These are phyloP conservation scores for Euphorbia schlechtendalii DNA, from an alignment of 441 rosid species.

Conservation along the genomic window DNA sequence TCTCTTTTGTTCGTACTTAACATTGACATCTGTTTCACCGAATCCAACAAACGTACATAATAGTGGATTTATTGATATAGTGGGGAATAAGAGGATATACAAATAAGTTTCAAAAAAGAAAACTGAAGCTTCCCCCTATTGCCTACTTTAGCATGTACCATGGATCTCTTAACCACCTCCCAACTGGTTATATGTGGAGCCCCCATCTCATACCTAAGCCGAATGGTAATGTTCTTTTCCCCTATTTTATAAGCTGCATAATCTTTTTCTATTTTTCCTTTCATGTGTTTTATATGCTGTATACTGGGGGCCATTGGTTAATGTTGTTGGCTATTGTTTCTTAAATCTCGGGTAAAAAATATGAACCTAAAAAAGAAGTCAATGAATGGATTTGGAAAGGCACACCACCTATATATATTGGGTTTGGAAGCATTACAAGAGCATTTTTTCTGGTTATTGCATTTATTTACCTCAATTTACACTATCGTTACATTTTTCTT, in stretches of 20 bases:
- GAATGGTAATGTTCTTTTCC: constrained; percentile 60
- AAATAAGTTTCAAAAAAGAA: constrained; percentile 83
- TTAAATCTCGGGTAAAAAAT: constrained; percentile 79
- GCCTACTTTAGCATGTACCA: constrained; percentile 93
- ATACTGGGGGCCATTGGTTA: constrained; percentile 95
- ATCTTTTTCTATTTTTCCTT: no score
- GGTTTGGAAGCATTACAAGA: constrained; percentile 79
- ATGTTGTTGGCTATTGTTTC: constrained; percentile 97
- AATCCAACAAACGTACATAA: constrained; percentile 78
- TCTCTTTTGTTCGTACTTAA: no score
- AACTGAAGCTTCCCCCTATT: constrained; percentile 76
- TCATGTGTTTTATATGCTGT: constrained; percentile 26
- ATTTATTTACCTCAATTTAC: no score
- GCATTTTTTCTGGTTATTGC: no score
- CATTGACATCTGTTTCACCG: no score
- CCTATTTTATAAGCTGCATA: no score
- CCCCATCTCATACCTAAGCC: constrained; percentile 97
- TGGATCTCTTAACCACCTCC: no score
- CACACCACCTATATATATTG: constrained; percentile 75
- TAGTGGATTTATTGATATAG: constrained; percentile 95
- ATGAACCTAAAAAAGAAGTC: constrained; percentile 67
- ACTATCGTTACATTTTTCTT: no score
- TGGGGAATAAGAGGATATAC: no score
- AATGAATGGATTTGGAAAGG: constrained; percentile 72
- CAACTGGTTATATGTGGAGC: constrained; percentile 88